phyloP scores from a whole-genome alignment of 495 filamentous ascomycete genomes.

The Pyronema domesticum region DNA sequence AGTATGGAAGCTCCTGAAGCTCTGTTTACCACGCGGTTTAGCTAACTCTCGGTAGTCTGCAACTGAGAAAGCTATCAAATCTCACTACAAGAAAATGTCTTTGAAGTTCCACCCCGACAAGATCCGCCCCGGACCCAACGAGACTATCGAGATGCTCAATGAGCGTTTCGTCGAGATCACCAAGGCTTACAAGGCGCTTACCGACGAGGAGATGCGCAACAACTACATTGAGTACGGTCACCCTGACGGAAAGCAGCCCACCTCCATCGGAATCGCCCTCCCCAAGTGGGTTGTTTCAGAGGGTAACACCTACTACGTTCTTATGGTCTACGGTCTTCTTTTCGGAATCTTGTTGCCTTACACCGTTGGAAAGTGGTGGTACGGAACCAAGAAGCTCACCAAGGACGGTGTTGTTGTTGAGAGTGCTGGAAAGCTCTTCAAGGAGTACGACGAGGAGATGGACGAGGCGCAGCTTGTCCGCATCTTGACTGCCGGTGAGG shows the following conservation, averaged over 20 bases:
- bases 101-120: constrained; percentile 89
- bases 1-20: constrained; percentile 31
- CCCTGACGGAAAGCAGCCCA: constrained; percentile 93
- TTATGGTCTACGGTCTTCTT: constrained; percentile 69
- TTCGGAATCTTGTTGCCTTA: constrained; percentile 84
- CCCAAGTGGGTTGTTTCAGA: constrained; percentile 85
- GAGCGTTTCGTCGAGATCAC: constrained; percentile 80
- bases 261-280: constrained; percentile 92
- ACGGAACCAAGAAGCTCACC: constrained; percentile 77
- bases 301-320: constrained; percentile 86
- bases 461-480: constrained; percentile 60
- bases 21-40: constrained; percentile 6
- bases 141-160: constrained; percentile 72
- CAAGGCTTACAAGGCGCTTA: constrained; percentile 93
- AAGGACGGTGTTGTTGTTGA: constrained; percentile 81
- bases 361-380: constrained; percentile 94
- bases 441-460: constrained; percentile 70
- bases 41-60: constrained; percentile 40
- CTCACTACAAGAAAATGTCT: constrained; percentile 67
- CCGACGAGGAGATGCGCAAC: constrained; percentile 89
- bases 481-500: constrained; percentile 57
- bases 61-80: constrained; percentile 77
- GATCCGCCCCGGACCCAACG: constrained; percentile 60
- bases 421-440: constrained; percentile 84
- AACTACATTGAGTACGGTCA: constrained; percentile 93